Evolutionary conservation across 345 rosid genomes (phyloP).

Genomic region (Xanthoceras sorbifolium): DNA sequence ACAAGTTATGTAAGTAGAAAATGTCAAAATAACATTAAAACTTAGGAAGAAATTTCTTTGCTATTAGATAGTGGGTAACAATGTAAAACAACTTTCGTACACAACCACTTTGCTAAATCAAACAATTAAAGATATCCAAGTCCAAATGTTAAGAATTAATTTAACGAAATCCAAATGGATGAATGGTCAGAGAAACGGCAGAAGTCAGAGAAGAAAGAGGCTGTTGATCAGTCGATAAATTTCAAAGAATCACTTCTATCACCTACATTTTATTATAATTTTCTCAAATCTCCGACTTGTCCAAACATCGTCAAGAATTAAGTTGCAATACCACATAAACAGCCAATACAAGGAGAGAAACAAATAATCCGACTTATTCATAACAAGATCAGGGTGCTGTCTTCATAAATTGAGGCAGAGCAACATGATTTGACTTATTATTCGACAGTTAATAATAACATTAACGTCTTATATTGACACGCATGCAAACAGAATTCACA

Average conservation of each 20-base stretch:
- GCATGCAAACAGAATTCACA: too few species aligned
- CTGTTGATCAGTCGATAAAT: not conserved
- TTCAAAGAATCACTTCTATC: not conserved
- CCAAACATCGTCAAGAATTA: not conserved
- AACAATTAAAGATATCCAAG: not conserved
- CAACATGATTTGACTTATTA: too few species aligned
- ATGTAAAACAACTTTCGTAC: not conserved
- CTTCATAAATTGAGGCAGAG: too few species aligned
- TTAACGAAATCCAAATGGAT: not conserved
- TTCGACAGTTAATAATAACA: not conserved
- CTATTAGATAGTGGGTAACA: not conserved
- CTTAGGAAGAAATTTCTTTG: not conserved
- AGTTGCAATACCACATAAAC: not conserved
- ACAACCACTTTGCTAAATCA: not conserved
- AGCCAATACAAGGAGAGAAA: not conserved
- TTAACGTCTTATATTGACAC: not conserved
- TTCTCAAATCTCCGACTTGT: not conserved
- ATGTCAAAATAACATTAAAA: not conserved
- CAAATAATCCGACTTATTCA: not conserved
- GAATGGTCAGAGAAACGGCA: not conserved
- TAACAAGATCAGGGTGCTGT: not conserved
- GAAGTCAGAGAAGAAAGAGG: not conserved
- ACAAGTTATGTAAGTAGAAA: conserved; percentile 11
- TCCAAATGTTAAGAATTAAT: not conserved
- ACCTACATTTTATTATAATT: not conserved